phyloP scores from a whole-genome alignment of 371 early-diverging fungal species.

The Globomyces sp. region DNA sequence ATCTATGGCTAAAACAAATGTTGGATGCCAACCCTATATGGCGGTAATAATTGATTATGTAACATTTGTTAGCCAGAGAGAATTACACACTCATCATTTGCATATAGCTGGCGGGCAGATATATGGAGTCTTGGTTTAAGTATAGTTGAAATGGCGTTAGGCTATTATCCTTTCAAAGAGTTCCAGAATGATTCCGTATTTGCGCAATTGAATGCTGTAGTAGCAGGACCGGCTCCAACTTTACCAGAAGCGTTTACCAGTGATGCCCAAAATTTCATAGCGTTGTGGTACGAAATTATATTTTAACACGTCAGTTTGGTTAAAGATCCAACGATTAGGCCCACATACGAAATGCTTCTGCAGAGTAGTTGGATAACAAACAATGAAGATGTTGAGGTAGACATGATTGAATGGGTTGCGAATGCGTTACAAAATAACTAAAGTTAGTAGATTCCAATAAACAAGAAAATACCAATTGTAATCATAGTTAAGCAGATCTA shows the following conservation, averaged over 20 bases:
- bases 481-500: no score
- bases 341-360: slow-evolving; percentile 67
- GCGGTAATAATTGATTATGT: slow-evolving; percentile 55
- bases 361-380: slow-evolving; percentile 72
- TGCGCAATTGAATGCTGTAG: slow-evolving; percentile 86
- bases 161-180: slow-evolving; percentile 74
- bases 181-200: slow-evolving; percentile 67
- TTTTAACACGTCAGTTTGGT: slow-evolving; percentile 53
- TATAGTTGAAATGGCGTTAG: slow-evolving; percentile 86
- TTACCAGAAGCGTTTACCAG: slow-evolving; percentile 70
- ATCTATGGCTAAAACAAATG: slow-evolving; percentile 89
- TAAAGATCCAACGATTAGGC: slow-evolving; percentile 70
- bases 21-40: slow-evolving; percentile 95
- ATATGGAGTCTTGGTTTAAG: slow-evolving; percentile 91
- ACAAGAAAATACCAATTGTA: no score
- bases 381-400: slow-evolving; percentile 62
- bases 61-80: slow-evolving; percentile 81
- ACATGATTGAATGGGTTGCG: slow-evolving; percentile 80
- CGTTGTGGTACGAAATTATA: slow-evolving; percentile 53
- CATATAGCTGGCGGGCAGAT: slow-evolving; percentile 92
- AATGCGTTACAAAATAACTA: slow-evolving; percentile 22
- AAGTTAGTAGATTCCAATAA: not conserved
- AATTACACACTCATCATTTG: slow-evolving; percentile 75
- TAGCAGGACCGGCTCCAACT: slow-evolving; percentile 72
- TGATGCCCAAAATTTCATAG: slow-evolving; percentile 75